Evolutionary conservation across 192 early-diverging fungal species (phyloP), one percentile per base, ranked within the genome.

Genomic region (Phycomyces blakesleeanus): DNA sequence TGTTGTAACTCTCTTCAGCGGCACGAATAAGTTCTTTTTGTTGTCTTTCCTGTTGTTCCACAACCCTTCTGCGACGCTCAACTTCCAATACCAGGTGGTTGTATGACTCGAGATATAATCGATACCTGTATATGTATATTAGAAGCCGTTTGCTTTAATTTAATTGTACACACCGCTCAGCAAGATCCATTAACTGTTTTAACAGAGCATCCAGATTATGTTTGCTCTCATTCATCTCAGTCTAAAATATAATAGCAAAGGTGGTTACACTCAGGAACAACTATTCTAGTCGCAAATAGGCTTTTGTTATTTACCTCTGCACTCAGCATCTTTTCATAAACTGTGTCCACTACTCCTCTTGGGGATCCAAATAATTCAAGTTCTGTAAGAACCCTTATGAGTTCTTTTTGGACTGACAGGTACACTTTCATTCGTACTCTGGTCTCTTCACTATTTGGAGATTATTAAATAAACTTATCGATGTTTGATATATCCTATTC

Each of bases 1-100:
- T 64, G 40, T 58, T 14, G 34, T 73, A 62, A 8, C 42, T 34
- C 6, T 67, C 65, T 55, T 73, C 50, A 18, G 66, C 61, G 4
- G 56, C 12, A 21, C 24, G 26, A n/a, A 62, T 51, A 2, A 57
- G 24, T 29, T 73, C 71, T 9, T 47, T 50, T 16, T 49, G 27
- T 1, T 61, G 22, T n/a, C 39, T 51, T 2, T 53, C 61, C 22
- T 67, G 71, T 1, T 73, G 49, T 16, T 63, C 47, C 22, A 55
- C 34, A 3, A 57, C 71, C 47, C 55, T 55, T 42, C 52, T 51
- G 20, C 71, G 29, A 59, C 71, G 25, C 22, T 62, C 61, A 18
- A 73, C 57, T 38, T 73, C 71, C 3, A 73, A 6, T 12, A 67
- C 42, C 6, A 73, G 18, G 25, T 73, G 41, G 22, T 64, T 38